Percentiles rank a stretch among this genome's conserved stretches.
phyloP scores from a whole-genome alignment of 768 basidiomycete genomes.

The Macrolepiota albuminosa region DNA sequence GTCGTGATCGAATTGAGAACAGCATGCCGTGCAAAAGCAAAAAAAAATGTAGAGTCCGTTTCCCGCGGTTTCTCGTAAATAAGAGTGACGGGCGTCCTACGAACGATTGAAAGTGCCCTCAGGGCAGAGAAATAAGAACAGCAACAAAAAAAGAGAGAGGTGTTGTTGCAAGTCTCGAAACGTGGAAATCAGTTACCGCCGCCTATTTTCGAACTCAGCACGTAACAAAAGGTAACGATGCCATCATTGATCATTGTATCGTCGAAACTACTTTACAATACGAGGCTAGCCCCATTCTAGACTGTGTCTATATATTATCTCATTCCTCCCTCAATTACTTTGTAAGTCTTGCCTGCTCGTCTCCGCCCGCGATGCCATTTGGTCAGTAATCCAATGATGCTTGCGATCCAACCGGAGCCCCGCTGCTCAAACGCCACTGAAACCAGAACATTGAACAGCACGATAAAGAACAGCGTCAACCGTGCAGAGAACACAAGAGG shows the following conservation, averaged over 20 bases:
- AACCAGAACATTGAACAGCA: constrained; percentile 61
- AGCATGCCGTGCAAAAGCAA: constrained; percentile 35
- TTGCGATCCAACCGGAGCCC: constrained; percentile 55
- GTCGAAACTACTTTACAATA: not conserved
- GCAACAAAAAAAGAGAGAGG: constrained; percentile 23
- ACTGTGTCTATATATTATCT: constrained; percentile 17
- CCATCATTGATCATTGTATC: constrained; percentile 6
- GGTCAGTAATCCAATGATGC: constrained; percentile 43
- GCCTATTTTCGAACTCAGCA: constrained; percentile 20
- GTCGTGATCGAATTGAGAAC: constrained; percentile 24
- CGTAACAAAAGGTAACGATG: constrained; percentile 14
- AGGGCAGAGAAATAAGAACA: constrained; percentile 27
- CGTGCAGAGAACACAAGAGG: constrained; percentile 65
- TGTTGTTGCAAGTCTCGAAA: constrained; percentile 11
- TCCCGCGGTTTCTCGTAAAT: constrained; percentile 46
- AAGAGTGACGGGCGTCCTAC: constrained; percentile 26
- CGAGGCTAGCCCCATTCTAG: not conserved
- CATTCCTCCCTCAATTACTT: constrained; percentile 76
- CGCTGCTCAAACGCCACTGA: constrained; percentile 79
- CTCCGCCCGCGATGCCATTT: constrained; percentile 40
- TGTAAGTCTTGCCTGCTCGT: constrained; percentile 73
- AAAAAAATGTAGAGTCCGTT: constrained; percentile 34
- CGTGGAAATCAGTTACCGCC: constrained; percentile 7
- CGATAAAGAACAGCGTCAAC: constrained; percentile 61
- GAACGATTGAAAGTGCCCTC: constrained; percentile 46